A percentile compares a stretch with the other conserved stretches of the same genome.
phyloP scores from a whole-genome alignment of 495 filamentous ascomycete species.

The Parathielavia appendiculata region DNA sequence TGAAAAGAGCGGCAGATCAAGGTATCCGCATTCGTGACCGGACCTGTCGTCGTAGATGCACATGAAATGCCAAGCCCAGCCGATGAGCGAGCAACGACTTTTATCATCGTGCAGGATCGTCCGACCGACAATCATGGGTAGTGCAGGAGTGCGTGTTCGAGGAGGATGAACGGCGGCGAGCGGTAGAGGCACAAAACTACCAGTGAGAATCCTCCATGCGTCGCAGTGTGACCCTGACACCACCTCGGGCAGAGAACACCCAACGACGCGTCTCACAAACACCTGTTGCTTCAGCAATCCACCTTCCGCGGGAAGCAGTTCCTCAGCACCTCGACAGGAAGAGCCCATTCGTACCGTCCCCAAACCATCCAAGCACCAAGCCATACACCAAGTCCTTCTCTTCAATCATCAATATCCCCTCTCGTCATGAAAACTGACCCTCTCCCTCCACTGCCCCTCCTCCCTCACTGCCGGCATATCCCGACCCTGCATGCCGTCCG shows the following conservation, averaged over 20 bases:
- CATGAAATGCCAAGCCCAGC: slow-evolving; percentile 10
- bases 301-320: neutral
- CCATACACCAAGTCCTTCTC: neutral
- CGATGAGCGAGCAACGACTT: slow-evolving; percentile 7
- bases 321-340: neutral
- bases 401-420: neutral
- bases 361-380: neutral
- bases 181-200: too few relatives aligned
- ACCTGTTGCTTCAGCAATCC: neutral
- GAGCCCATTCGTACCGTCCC: neutral
- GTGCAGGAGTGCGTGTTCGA: too few relatives aligned
- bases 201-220: too few relatives aligned
- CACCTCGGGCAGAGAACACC: too few relatives aligned
- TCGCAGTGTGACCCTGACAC: too few relatives aligned
- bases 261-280: too few relatives aligned
- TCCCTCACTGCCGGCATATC: slow-evolving; percentile 14
- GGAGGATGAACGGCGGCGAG: too few relatives aligned
- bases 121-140: too few relatives aligned
- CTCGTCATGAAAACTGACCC: slow-evolving; percentile 16
- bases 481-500: slow-evolving; percentile 11
- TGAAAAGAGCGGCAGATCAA: neutral
- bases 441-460: slow-evolving; percentile 12
- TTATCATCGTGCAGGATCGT: slow-evolving; percentile 10
- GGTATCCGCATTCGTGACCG: neutral
- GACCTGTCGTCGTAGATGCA: slow-evolving; percentile 11